Evolutionary conservation across 371 early-diverging fungal genomes (phyloP).

Genomic region (Polyrhizophydium stewartii): DNA sequence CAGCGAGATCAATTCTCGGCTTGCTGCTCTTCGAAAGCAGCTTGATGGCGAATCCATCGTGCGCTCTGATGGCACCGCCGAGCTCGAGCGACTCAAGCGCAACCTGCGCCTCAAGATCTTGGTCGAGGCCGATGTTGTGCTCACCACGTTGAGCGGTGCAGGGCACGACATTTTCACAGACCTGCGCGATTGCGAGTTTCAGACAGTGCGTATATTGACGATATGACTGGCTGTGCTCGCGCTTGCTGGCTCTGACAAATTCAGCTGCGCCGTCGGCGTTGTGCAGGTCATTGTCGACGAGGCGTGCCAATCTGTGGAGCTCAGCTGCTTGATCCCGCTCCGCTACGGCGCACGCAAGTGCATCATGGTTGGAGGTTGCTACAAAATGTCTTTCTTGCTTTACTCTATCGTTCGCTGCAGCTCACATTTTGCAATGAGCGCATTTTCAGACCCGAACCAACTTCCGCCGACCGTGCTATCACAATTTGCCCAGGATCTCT

Average conservation of each 20-base stretch:
- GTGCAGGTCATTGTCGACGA: conserved; percentile 91
- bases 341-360: conserved; percentile 77
- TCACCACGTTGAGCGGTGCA: conserved; percentile 80
- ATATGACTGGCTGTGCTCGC: background rate
- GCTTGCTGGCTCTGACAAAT: background rate
- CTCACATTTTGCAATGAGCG: background rate
- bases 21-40: conserved; percentile 24
- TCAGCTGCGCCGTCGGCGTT: too few relatives aligned
- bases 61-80: conserved; percentile 39
- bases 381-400: background rate
- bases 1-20: conserved; percentile 15
- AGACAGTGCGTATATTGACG: conserved; percentile 12
- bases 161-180: conserved; percentile 78
- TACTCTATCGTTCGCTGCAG: conserved; percentile 7
- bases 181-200: conserved; percentile 34
- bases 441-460: conserved; percentile 84
- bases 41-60: conserved; percentile 39
- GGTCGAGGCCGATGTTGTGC: conserved; percentile 35
- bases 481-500: conserved; percentile 58
- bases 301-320: conserved; percentile 95
- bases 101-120: conserved; percentile 51
- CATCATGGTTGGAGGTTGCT: conserved; percentile 86
- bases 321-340: conserved; percentile 86
- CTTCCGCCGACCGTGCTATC: conserved; percentile 93
- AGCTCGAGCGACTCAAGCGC: conserved; percentile 48